Evolutionary conservation across 192 early-diverging fungal genomes (phyloP).

Genomic region (Chytriomyces sp.): DNA sequence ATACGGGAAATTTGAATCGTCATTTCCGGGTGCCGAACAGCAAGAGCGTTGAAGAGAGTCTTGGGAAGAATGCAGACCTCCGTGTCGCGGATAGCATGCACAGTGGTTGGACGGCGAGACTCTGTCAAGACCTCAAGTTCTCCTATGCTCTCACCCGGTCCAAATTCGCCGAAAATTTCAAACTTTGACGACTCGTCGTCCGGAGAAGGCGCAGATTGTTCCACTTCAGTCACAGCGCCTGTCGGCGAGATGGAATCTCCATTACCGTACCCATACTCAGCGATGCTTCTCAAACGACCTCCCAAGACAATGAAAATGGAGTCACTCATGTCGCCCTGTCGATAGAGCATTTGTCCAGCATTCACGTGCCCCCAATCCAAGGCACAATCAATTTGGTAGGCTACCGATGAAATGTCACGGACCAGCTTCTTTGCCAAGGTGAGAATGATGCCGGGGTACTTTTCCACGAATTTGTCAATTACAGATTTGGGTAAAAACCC

Average conservation of each 20-base stretch:
- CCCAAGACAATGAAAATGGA: constrained; percentile 91
- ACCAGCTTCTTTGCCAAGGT: constrained; percentile 88
- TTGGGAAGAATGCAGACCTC: constrained; percentile 96
- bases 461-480: constrained; percentile 83
- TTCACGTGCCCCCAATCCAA: constrained; percentile 95
- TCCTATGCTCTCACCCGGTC: constrained; percentile 93
- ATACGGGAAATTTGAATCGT: constrained; percentile 89
- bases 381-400: constrained; percentile 63
- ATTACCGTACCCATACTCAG: constrained; percentile 47
- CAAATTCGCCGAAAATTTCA: constrained; percentile 88
- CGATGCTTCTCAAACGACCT: constrained; percentile 89
- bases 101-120: constrained; percentile 73
- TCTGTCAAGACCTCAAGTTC: constrained; percentile 89
- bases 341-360: constrained; percentile 90
- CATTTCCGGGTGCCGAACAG: constrained; percentile 85
- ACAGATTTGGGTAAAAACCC: constrained; percentile 84
- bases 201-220: not conserved
- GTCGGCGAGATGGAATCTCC: not conserved
- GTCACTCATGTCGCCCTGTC: constrained; percentile 83
- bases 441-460: constrained; percentile 80
- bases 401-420: constrained; percentile 74
- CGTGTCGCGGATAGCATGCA: constrained; percentile 97
- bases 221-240: not conserved
- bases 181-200: constrained; percentile 31
- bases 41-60: constrained; percentile 90